Percentiles rank a stretch among this genome's conserved stretches.
Conservation (phyloP, 1,284 basidiomycete genomes). For the Irpex lacteus region DNA sequence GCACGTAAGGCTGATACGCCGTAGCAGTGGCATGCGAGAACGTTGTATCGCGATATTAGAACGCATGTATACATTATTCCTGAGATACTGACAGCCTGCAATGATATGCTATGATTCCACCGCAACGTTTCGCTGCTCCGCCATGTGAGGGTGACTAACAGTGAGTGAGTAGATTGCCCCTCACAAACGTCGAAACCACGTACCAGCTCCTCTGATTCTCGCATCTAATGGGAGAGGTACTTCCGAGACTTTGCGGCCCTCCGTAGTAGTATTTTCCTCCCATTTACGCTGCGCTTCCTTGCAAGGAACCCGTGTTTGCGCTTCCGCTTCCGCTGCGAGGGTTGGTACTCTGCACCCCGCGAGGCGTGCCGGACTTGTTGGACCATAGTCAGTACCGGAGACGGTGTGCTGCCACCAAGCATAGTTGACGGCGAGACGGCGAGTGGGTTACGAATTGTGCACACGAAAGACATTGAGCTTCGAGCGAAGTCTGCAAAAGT, state of each 20-base stretch:
- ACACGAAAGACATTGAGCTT: constrained; percentile 2
- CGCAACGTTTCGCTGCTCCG: too few relatives aligned
- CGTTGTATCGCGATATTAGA: not conserved
- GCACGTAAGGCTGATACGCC: not conserved
- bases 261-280: constrained; percentile 54
- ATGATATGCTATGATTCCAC: not conserved
- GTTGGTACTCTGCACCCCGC: constrained; percentile 81
- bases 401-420: constrained; percentile 4
- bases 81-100: not conserved
- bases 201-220: not conserved
- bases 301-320: constrained; percentile 86
- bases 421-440: not conserved
- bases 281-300: constrained; percentile 58
- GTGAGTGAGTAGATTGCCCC: too few relatives aligned
- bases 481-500: constrained; percentile 1
- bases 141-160: too few relatives aligned
- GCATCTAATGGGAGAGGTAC: constrained; percentile 36
- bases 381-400: constrained; percentile 17
- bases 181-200: not conserved
- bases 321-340: constrained; percentile 85
- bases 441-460: constrained; percentile 3
- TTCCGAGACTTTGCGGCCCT: constrained; percentile 35
- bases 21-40: not conserved
- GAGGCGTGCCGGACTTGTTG: constrained; percentile 48
- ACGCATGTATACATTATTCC: not conserved